phyloP scores from a whole-genome alignment of 1,139 yeast species.

The Geotrichum australiense region DNA sequence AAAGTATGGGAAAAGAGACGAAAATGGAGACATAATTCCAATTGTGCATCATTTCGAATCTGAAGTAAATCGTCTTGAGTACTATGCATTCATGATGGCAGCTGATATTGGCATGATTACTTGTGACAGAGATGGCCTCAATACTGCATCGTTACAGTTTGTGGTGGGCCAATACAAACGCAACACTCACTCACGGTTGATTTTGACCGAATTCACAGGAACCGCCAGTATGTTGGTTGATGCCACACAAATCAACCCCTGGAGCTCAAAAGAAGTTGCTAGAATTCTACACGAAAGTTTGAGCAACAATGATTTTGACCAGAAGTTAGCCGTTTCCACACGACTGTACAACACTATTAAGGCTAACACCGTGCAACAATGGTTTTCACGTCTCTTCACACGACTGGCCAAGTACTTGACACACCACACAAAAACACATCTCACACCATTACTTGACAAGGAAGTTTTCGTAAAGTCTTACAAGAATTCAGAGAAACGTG shows the following conservation, averaged over 20 bases:
- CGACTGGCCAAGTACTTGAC: constrained; percentile 47
- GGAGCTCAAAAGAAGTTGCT: constrained; percentile 76
- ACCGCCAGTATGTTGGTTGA: constrained; percentile 73
- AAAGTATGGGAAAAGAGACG: constrained; percentile 57
- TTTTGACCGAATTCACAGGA: constrained; percentile 81
- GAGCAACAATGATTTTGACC: constrained; percentile 31
- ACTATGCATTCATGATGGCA: constrained; percentile 76
- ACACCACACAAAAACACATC: constrained; percentile 40
- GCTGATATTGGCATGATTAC: constrained; percentile 89
- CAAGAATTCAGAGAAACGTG: constrained; percentile 52
- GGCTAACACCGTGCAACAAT: constrained; percentile 65
- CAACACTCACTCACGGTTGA: constrained; percentile 59
- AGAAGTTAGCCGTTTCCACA: constrained; percentile 21
- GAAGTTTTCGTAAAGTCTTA: constrained; percentile 50
- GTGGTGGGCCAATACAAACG: constrained; percentile 67
- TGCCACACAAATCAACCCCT: constrained; percentile 79
- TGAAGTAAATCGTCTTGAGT: constrained; percentile 80
- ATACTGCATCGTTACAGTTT: constrained; percentile 86
- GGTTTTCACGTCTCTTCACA: constrained; percentile 62
- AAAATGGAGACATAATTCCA: background rate
- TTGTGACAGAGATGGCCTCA: constrained; percentile 91
- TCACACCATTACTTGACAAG: constrained; percentile 80
- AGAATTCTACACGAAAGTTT: constrained; percentile 68
- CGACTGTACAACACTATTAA: constrained; percentile 56
- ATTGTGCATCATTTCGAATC: constrained; percentile 85